These are phyloP conservation scores for Marasmius fiardii DNA, from an alignment of 1,284 basidiomycete species.

Conservation along the genomic window DNA sequence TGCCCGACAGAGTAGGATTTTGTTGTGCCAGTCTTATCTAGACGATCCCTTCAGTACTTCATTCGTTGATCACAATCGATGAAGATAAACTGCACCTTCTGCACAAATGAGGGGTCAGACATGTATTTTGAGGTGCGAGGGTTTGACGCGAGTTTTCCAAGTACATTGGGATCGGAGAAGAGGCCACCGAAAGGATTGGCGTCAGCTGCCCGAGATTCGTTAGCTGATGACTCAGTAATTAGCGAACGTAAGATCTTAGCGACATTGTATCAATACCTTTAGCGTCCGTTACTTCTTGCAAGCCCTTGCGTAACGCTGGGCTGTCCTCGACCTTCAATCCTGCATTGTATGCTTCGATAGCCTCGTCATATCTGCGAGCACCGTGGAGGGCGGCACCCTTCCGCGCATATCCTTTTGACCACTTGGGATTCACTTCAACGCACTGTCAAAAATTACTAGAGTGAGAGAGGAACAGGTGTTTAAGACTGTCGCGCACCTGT, in stretches of 20 bases:
- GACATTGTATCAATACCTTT: slow-evolving; percentile 43
- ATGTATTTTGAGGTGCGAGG: slow-evolving; percentile 85
- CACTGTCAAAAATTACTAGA: slow-evolving; percentile 39
- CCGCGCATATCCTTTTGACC: slow-evolving; percentile 90
- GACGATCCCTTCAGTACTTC: not conserved
- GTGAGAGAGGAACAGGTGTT: too few species aligned
- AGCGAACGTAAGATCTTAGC: slow-evolving; percentile 5
- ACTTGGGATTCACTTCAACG: slow-evolving; percentile 77
- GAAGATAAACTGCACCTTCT: slow-evolving; percentile 41
- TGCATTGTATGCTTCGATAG: slow-evolving; percentile 76
- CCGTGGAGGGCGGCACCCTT: slow-evolving; percentile 97
- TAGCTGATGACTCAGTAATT: slow-evolving; percentile 30
- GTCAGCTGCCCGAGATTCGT: slow-evolving; percentile 31
- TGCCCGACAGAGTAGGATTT: slow-evolving; percentile 59
- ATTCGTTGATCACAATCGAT: not conserved
- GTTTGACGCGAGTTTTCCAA: slow-evolving; percentile 83
- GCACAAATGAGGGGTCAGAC: slow-evolving; percentile 77
- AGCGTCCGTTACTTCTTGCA: slow-evolving; percentile 83
- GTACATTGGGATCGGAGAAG: slow-evolving; percentile 83
- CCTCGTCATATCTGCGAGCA: slow-evolving; percentile 74
- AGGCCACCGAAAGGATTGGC: slow-evolving; percentile 69
- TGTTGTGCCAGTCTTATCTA: slow-evolving; percentile 49
- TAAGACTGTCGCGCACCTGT: slow-evolving; percentile 50
- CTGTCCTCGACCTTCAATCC: slow-evolving; percentile 84
- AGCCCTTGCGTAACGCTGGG: slow-evolving; percentile 80